Evolutionary conservation across 1,284 basidiomycete genomes (phyloP).

Genomic region (Cryptococcus floricola): DNA sequence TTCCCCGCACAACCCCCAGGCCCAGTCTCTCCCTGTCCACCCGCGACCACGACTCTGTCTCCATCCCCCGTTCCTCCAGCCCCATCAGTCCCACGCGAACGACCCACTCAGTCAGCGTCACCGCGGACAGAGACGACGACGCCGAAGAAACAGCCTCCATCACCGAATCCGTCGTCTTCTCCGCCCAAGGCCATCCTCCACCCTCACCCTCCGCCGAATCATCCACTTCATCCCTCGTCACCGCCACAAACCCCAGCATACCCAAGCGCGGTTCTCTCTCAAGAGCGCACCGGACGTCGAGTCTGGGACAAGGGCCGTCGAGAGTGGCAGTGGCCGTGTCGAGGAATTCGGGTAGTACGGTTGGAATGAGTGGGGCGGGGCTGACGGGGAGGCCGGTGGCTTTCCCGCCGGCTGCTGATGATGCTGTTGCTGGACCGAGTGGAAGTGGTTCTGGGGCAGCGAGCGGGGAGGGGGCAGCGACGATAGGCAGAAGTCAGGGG

Average conservation of each 20-base stretch:
- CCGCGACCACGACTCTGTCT: background rate
- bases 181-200: constrained; percentile 5
- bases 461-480: background rate
- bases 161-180: constrained; percentile 23
- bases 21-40: background rate
- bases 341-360: background rate
- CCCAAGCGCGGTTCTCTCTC: background rate
- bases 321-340: background rate
- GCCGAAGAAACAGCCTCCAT: constrained; percentile 6
- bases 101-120: background rate
- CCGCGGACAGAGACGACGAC: constrained; percentile 2
- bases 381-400: constrained; percentile 12
- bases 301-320: background rate
- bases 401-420: constrained; percentile 7
- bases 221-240: constrained; percentile 3
- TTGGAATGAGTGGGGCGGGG: constrained; percentile 11
- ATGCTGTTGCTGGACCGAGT: background rate
- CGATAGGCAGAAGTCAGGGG: background rate
- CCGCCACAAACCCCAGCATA: background rate
- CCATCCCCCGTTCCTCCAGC: background rate
- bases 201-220: background rate
- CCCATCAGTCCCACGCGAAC: background rate
- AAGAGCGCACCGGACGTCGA: background rate
- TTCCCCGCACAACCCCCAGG: background rate
- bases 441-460: background rate